Evolutionary conservation across 1,139 yeast genomes (phyloP).

Genomic region (Taiozyma sp.): DNA sequence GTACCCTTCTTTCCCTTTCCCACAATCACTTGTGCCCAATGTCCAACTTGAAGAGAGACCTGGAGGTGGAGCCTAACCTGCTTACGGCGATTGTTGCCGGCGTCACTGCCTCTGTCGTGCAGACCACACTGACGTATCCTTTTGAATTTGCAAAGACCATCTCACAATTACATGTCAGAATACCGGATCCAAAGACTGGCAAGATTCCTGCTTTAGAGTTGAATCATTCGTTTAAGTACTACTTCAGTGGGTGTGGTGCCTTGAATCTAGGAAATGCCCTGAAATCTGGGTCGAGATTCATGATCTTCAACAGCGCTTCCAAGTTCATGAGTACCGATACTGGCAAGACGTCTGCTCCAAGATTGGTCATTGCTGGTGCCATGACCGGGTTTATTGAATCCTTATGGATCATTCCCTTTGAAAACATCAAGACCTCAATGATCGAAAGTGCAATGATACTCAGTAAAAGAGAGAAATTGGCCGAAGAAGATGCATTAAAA

Average conservation of each 20-base stretch:
- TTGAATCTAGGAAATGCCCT: constrained; percentile 70
- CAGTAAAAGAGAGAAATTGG: constrained; percentile 12
- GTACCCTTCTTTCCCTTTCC: not conserved
- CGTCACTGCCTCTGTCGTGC: constrained; percentile 66
- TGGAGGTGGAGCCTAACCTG: constrained; percentile 28
- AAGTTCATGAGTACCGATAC: constrained; percentile 61
- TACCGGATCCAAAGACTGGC: constrained; percentile 31
- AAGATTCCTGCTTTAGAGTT: constrained; percentile 31
- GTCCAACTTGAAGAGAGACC: constrained; percentile 11
- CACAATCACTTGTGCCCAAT: not conserved
- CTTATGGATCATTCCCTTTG: constrained; percentile 85
- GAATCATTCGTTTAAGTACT: constrained; percentile 39
- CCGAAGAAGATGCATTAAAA: constrained; percentile 3
- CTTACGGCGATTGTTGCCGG: constrained; percentile 73
- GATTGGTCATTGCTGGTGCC: constrained; percentile 78
- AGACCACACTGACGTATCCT: constrained; percentile 75
- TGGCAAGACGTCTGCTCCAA: constrained; percentile 60
- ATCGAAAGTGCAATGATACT: constrained; percentile 45
- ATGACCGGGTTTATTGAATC: constrained; percentile 84
- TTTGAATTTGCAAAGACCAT: constrained; percentile 80
- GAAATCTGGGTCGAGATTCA: constrained; percentile 69
- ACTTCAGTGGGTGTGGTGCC: constrained; percentile 76
- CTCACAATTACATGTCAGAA: constrained; percentile 52
- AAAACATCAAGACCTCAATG: constrained; percentile 81
- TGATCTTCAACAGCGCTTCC: constrained; percentile 73